Conservation (phyloP, 148 eudicot genomes). For the Nepenthes mirabilis region DNA sequence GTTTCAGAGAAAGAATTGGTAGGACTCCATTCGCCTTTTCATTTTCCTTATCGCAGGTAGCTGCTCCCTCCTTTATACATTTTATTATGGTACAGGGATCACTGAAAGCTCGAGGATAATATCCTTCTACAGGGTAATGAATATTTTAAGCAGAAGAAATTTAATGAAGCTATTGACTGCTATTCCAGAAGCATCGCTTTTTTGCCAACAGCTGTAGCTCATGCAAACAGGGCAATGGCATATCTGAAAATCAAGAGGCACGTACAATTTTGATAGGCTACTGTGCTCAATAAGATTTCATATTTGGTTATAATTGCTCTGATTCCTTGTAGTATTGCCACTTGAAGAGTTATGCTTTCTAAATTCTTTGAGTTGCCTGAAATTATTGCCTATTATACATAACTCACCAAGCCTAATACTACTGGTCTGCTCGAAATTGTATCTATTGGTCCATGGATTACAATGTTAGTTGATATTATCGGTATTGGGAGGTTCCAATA, state of each 20-base stretch:
- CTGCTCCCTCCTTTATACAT: neutral
- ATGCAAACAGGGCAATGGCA: conserved; percentile 98
- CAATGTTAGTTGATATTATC: no score
- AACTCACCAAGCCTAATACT: neutral
- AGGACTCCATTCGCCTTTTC: neutral
- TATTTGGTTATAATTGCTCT: no score
- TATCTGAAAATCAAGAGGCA: conserved; percentile 77
- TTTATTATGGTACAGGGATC: neutral
- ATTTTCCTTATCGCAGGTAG: neutral
- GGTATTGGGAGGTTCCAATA: no score
- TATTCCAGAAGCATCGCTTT: conserved; percentile 90
- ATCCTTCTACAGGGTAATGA: conserved; percentile 68
- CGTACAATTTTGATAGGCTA: conserved; percentile 6
- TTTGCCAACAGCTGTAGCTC: conserved; percentile 89
- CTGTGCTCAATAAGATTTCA: neutral
- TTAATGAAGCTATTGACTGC: conserved; percentile 84
- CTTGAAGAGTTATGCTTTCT: no score
- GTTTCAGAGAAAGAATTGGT: conserved; percentile 93
- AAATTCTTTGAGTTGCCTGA: neutral
- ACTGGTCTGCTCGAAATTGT: neutral
- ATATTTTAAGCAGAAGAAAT: conserved; percentile 82
- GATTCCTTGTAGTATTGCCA: no score
- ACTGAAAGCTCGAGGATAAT: conserved; percentile 1
- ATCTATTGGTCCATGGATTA: no score
- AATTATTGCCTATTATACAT: no score